phyloP scores from a whole-genome alignment of 139 green algal genomes.

The Coccomyxa sp. region DNA sequence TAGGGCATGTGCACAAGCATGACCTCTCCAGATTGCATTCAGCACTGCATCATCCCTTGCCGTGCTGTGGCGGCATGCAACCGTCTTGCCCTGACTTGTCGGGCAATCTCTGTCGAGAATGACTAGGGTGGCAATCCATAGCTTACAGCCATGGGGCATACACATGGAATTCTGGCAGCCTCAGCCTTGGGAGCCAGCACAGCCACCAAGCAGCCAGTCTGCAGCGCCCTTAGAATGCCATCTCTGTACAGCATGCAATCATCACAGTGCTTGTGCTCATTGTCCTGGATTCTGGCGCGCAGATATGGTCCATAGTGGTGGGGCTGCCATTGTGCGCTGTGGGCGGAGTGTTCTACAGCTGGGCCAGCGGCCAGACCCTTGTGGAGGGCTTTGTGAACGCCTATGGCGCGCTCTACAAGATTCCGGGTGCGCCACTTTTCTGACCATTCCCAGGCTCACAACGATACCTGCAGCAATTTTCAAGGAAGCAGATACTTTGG shows the following conservation, averaged over 20 bases:
- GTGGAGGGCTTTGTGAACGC: constrained; percentile 14
- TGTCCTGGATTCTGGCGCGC: too few relatives aligned
- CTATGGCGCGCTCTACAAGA: constrained; percentile 33
- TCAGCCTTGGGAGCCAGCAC: background rate
- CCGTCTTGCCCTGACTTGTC: too few relatives aligned
- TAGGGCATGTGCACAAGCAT: too few relatives aligned
- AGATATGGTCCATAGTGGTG: constrained; percentile 16
- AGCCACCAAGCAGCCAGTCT: too few relatives aligned
- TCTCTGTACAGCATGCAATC: background rate
- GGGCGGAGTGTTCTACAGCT: constrained; percentile 20
- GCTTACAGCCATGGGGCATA: too few relatives aligned
- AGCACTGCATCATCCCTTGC: too few relatives aligned
- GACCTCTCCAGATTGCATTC: too few relatives aligned
- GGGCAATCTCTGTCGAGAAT: too few relatives aligned
- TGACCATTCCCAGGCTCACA: background rate
- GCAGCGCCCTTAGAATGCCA: background rate
- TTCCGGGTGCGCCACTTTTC: constrained; percentile 20
- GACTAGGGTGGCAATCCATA: too few relatives aligned
- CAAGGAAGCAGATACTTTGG: too few relatives aligned
- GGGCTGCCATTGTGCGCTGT: constrained; percentile 20
- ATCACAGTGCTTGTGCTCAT: constrained; percentile 15
- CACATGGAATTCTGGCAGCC: background rate
- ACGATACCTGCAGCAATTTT: too few relatives aligned
- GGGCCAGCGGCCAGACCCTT: constrained; percentile 17
- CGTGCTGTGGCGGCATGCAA: too few relatives aligned